Conservation (phyloP, 1,284 basidiomycete genomes). For the Mycena sp. region DNA sequence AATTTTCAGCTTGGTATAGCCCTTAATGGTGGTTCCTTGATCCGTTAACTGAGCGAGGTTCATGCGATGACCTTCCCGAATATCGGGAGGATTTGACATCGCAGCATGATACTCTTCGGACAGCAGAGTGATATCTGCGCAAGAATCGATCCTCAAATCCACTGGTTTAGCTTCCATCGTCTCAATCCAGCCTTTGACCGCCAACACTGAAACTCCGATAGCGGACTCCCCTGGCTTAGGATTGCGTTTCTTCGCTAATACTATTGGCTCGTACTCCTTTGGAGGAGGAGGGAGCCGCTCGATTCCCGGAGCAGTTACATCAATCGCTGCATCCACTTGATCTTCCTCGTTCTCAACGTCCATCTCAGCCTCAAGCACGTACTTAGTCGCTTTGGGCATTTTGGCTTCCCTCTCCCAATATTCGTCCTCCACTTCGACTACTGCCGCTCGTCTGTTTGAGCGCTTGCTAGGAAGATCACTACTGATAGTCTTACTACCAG, state of each 20-base stretch:
- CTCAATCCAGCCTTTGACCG: neutral
- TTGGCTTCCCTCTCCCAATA: neutral
- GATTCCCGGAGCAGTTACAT: neutral
- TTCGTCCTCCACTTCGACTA: slow-evolving; percentile 19
- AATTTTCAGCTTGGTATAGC: neutral
- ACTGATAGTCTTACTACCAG: too few species aligned
- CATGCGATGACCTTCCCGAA: neutral
- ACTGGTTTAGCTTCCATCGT: too few species aligned
- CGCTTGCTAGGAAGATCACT: neutral
- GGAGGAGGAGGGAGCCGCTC: neutral
- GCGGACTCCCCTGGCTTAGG: neutral
- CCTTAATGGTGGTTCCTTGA: neutral
- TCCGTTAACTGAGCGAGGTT: neutral
- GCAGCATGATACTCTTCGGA: neutral
- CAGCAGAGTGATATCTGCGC: neutral
- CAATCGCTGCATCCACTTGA: too few species aligned
- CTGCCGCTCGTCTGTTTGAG: too few species aligned
- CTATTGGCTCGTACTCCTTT: slow-evolving; percentile 2
- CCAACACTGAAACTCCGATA: neutral
- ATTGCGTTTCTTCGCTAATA: neutral
- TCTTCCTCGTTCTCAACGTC: neutral
- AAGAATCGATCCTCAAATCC: neutral
- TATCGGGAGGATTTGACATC: neutral
- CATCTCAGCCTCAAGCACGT: neutral
- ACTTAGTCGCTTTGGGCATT: neutral